A percentile compares a stretch with the other conserved stretches of the same genome.
Evolutionary conservation across 345 rosid species (phyloP).

Genomic region (Ricinus communis): DNA sequence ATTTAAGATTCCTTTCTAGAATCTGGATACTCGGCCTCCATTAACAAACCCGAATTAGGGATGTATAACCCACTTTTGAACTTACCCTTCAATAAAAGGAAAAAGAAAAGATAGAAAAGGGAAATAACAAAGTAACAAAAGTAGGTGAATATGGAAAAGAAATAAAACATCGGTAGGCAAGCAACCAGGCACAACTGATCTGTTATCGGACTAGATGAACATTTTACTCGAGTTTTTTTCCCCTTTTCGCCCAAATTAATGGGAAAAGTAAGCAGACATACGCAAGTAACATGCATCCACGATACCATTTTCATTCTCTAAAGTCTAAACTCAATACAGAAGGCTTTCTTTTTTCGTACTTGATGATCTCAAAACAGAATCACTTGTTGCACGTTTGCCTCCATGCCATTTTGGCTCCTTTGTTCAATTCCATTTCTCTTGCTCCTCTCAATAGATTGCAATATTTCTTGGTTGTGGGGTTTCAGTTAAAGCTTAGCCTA

Average conservation of each 20-base stretch:
- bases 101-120: too few species aligned
- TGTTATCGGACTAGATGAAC: not conserved
- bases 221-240: not conserved
- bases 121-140: too few species aligned
- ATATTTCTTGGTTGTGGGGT: not conserved
- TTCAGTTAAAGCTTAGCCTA: constrained; percentile 29
- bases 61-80: too few species aligned
- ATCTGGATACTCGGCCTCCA: not conserved
- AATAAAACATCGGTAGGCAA: not conserved
- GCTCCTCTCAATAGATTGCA: not conserved
- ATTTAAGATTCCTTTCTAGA: not conserved
- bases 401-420: too few species aligned
- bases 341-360: not conserved
- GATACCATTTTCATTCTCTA: not conserved
- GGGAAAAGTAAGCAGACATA: not conserved
- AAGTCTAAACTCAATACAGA: not conserved
- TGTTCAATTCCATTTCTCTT: not conserved
- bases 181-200: too few species aligned
- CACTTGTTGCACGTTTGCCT: not conserved
- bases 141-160: not conserved
- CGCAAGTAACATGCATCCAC: not conserved
- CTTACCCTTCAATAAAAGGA: too few species aligned
- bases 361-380: constrained; percentile 1
- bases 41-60: too few species aligned
- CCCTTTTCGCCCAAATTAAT: not conserved